A percentile compares a stretch with the other conserved stretches of the same genome.
Evolutionary conservation across 2,329 filamentous ascomycete genomes (phyloP).

Genomic region (Ceratocystiopsis brevicomis): DNA sequence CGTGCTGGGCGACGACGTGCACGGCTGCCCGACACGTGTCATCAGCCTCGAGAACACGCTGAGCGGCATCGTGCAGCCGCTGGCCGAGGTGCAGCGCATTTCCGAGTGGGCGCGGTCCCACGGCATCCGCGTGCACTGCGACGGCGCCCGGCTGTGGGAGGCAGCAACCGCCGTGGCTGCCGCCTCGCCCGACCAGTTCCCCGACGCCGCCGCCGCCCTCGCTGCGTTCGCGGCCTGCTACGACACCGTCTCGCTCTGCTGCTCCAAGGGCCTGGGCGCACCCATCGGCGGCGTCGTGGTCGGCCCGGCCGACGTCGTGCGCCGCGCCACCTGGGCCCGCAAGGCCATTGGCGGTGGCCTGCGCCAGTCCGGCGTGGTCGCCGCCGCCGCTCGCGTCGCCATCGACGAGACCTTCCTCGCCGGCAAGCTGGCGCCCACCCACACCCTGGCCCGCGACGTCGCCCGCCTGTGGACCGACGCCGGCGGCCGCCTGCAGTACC

Average conservation of each 20-base stretch:
- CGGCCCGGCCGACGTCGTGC: constrained; percentile 33
- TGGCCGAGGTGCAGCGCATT: constrained; percentile 52
- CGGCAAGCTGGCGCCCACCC: constrained; percentile 40
- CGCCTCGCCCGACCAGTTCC: too few relatives aligned
- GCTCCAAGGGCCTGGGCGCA: constrained; percentile 33
- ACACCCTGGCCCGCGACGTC: constrained; percentile 43
- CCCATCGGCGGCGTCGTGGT: constrained; percentile 30
- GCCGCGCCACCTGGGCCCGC: constrained; percentile 53
- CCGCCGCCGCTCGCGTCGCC: constrained; percentile 56
- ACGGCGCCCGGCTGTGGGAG: constrained; percentile 34
- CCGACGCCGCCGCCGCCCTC: constrained; percentile 20
- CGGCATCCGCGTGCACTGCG: constrained; percentile 27
- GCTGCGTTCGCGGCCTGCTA: constrained; percentile 24
- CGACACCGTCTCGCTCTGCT: constrained; percentile 39
- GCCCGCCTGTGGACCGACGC: constrained; percentile 43
- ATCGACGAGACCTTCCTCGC: constrained; percentile 60
- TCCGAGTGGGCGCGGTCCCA: constrained; percentile 43
- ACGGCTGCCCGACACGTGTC: constrained; percentile 61
- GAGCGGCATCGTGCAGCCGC: constrained; percentile 58
- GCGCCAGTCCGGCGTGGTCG: constrained; percentile 57
- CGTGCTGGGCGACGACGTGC: constrained; percentile 49
- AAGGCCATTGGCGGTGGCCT: constrained; percentile 68
- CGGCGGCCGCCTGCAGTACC: constrained; percentile 49
- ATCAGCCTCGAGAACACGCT: constrained; percentile 79
- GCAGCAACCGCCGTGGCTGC: constrained; percentile 18